A percentile compares a stretch with the other conserved stretches of the same genome.
Evolutionary conservation across 352 stramenopile species (phyloP).

Genomic region (Pythium volutum): DNA sequence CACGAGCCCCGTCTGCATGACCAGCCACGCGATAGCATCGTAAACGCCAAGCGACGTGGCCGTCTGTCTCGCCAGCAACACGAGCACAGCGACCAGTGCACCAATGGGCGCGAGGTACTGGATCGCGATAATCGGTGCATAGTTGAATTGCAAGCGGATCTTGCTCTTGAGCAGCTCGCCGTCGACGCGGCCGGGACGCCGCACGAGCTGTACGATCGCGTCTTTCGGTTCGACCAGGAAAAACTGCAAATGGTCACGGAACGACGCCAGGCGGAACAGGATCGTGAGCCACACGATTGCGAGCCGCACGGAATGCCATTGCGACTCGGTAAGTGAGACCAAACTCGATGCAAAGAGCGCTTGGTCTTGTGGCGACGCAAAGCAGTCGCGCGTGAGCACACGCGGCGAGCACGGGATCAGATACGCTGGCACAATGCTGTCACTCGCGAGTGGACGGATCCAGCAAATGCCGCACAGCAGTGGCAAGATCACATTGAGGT

Average conservation of each 20-base stretch:
- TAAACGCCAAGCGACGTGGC: constrained; percentile 45
- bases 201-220: constrained; percentile 55
- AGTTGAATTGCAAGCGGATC: constrained; percentile 80
- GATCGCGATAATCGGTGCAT: constrained; percentile 70
- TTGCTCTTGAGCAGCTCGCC: constrained; percentile 61
- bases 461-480: constrained; percentile 53
- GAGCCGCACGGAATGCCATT: constrained; percentile 53
- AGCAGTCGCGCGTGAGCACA: constrained; percentile 50
- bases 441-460: constrained; percentile 47
- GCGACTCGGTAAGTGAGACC: constrained; percentile 43
- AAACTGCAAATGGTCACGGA: constrained; percentile 65
- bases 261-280: constrained; percentile 48
- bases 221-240: constrained; percentile 78
- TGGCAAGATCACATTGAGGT: constrained; percentile 69
- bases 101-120: constrained; percentile 70
- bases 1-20: constrained; percentile 25
- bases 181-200: constrained; percentile 48
- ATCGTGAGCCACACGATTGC: constrained; percentile 49
- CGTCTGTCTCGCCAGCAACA: constrained; percentile 59
- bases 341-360: constrained; percentile 11
- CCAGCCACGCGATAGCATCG: constrained; percentile 25
- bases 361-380: constrained; percentile 33
- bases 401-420: constrained; percentile 48
- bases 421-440: constrained; percentile 42
- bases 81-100: constrained; percentile 35